These are phyloP conservation scores for Blastomyces gilchristii DNA, from an alignment of 2,329 filamentous ascomycete genomes.

Conservation along the genomic window DNA sequence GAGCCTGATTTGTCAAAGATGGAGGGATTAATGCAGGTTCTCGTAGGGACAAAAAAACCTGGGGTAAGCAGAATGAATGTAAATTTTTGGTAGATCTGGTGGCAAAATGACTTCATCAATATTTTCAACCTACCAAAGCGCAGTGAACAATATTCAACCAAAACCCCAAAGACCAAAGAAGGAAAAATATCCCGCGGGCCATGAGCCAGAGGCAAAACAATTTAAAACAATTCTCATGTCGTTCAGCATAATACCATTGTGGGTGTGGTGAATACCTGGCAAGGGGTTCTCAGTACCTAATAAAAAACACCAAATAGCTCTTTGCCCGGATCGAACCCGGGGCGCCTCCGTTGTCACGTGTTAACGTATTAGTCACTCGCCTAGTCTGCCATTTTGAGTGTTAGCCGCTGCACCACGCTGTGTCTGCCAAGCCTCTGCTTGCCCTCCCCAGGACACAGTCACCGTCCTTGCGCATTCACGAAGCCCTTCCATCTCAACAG, in stretches of 20 bases:
- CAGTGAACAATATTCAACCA: too few relatives aligned
- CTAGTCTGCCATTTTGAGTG: background rate
- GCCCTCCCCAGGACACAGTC: background rate
- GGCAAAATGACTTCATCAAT: too few relatives aligned
- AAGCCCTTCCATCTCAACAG: background rate
- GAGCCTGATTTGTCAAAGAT: background rate
- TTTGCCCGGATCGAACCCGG: background rate
- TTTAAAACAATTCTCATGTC: too few relatives aligned
- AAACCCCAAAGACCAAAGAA: too few relatives aligned
- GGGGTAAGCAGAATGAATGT: background rate
- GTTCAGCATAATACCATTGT: too few relatives aligned
- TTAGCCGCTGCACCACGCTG: slow-evolving; percentile 5
- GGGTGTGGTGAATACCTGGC: too few relatives aligned
- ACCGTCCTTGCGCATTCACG: background rate
- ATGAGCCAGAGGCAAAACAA: too few relatives aligned
- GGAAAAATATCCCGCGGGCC: too few relatives aligned
- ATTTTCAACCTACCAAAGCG: too few relatives aligned
- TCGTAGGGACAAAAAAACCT: background rate
- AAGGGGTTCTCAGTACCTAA: too few relatives aligned
- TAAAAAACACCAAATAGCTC: background rate
- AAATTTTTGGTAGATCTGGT: background rate
- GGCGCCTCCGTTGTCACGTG: background rate
- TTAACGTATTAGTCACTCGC: background rate
- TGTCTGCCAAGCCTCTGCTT: background rate
- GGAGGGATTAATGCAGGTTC: background rate